Evolutionary conservation across 139 green algal genomes (phyloP).

Genomic region (Pleodorina starrii): DNA sequence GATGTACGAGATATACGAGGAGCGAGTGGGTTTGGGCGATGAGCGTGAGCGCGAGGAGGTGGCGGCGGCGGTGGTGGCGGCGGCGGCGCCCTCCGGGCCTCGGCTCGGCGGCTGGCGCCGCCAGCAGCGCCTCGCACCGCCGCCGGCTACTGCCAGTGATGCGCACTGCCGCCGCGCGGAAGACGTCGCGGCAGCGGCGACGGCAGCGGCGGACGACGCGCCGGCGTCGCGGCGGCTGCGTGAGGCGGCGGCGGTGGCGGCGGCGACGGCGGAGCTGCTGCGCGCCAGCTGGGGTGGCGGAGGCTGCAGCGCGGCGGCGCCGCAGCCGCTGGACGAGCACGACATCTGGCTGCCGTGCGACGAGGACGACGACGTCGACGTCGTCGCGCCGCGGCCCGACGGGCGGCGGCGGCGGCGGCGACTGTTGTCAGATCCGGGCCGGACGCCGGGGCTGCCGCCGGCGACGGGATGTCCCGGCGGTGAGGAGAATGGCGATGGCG

Average conservation of each 20-base stretch:
- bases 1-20: neutral
- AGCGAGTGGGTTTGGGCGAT: too few species aligned
- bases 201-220: neutral
- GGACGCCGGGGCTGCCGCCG: slow-evolving; percentile 41
- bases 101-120: neutral
- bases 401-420: neutral
- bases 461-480: neutral
- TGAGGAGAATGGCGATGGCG: neutral
- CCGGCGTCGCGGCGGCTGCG: neutral
- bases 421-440: neutral
- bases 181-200: neutral
- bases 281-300: neutral
- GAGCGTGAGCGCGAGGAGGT: neutral
- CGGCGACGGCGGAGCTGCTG: slow-evolving; percentile 2
- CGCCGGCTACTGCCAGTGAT: neutral
- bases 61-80: neutral
- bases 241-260: slow-evolving; percentile 4
- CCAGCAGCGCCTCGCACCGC: neutral
- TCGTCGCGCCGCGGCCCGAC: neutral
- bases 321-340: neutral
- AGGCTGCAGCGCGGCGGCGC: neutral
- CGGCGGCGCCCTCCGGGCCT: neutral
- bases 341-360: slow-evolving; percentile 13
- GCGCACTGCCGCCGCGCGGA: neutral
- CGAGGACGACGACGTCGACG: neutral